These are phyloP conservation scores for Phytopythium cucurbitacearum DNA, from an alignment of 352 stramenopile genomes.

Conservation along the genomic window DNA sequence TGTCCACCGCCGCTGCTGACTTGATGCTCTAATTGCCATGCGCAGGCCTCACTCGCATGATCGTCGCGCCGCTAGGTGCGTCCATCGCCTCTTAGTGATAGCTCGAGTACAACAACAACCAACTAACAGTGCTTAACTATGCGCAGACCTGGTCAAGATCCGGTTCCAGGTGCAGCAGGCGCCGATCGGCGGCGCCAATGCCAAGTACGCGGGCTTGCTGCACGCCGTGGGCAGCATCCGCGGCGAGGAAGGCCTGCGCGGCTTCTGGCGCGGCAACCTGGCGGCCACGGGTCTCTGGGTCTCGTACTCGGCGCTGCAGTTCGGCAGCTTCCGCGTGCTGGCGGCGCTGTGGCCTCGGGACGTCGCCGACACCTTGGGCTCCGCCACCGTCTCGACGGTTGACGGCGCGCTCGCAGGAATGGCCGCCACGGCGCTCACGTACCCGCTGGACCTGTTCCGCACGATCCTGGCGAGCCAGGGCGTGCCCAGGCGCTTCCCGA, in stretches of 20 bases:
- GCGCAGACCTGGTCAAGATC: slow-evolving; percentile 74
- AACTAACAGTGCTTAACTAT: background rate
- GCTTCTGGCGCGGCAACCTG: slow-evolving; percentile 83
- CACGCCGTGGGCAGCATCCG: slow-evolving; percentile 69
- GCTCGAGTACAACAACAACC: background rate
- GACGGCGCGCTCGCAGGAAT: slow-evolving; percentile 87
- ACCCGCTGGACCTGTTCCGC: slow-evolving; percentile 94
- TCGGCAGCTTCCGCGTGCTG: slow-evolving; percentile 60
- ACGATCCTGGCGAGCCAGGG: slow-evolving; percentile 92
- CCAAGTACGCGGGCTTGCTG: slow-evolving; percentile 52
- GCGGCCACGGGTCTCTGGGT: slow-evolving; percentile 75
- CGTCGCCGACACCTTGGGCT: background rate
- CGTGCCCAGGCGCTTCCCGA: slow-evolving; percentile 76
- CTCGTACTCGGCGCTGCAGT: slow-evolving; percentile 79
- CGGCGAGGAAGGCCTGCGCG: slow-evolving; percentile 70
- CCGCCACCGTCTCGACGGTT: slow-evolving; percentile 45
- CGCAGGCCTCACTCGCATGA: slow-evolving; percentile 50
- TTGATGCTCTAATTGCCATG: background rate
- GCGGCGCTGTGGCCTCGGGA: slow-evolving; percentile 28
- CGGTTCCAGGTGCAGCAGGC: slow-evolving; percentile 75
- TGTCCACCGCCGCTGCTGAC: background rate
- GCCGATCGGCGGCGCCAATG: slow-evolving; percentile 21
- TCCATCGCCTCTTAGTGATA: background rate
- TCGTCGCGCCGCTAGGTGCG: slow-evolving; percentile 66
- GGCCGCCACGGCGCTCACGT: slow-evolving; percentile 87